Percentiles rank a stretch among this genome's conserved stretches.
Conservation (phyloP, 2,329 filamentous ascomycete genomes). For the Alternaria triticimaculans region DNA sequence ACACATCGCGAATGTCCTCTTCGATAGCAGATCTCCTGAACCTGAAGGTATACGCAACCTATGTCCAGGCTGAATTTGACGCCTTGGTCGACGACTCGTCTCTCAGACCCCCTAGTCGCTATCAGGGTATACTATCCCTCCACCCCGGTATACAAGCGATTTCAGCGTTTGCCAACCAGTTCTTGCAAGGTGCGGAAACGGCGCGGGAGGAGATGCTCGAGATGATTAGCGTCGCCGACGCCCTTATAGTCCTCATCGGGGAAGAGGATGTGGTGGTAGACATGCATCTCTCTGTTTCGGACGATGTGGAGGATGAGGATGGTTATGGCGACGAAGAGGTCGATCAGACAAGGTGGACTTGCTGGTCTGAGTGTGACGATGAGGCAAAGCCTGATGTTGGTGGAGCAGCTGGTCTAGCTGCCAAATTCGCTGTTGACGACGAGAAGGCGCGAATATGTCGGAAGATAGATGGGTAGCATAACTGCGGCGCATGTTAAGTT, state of each 20-base stretch:
- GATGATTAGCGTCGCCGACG: neutral
- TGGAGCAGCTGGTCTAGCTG: neutral
- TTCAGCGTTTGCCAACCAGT: neutral
- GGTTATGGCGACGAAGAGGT: neutral
- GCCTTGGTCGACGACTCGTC: neutral
- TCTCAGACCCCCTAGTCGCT: neutral
- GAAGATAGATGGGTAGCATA: neutral
- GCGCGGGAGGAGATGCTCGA: neutral
- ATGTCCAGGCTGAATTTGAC: neutral
- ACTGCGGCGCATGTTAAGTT: accelerated
- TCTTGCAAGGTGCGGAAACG: neutral
- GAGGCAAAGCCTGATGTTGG: neutral
- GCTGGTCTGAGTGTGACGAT: neutral
- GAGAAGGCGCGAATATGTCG: neutral
- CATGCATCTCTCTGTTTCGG: neutral
- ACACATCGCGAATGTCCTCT: neutral
- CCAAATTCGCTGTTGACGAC: neutral
- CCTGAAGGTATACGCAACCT: neutral
- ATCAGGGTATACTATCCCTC: neutral
- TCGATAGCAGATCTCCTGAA: neutral
- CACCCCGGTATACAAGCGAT: neutral
- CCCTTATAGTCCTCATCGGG: neutral
- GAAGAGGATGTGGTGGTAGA: neutral
- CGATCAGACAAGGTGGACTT: neutral
- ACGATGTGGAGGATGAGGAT: neutral